These are phyloP conservation scores for Beauveria medogensis DNA, from an alignment of 2,329 filamentous ascomycete species.

Conservation along the genomic window DNA sequence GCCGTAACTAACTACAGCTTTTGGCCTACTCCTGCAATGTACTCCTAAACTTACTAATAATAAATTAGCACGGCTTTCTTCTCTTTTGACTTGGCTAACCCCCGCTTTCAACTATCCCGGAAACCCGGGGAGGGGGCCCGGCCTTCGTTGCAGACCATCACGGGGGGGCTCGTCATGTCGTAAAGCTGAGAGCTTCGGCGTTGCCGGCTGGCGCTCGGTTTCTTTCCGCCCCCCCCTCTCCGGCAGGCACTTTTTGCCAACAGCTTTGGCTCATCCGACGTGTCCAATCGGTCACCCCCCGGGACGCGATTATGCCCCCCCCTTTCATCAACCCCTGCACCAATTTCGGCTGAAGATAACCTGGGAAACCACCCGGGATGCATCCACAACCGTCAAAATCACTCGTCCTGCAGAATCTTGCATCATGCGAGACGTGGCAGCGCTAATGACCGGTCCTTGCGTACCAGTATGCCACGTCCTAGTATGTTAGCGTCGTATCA, in stretches of 20 bases:
- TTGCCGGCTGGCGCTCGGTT: not conserved
- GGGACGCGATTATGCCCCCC: not conserved
- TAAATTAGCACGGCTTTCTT: no score
- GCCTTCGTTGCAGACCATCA: not conserved
- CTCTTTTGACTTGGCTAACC: no score
- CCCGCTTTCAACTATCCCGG: no score
- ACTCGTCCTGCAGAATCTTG: not conserved
- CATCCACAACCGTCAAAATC: not conserved
- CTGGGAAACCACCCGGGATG: not conserved
- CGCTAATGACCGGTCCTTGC: not conserved
- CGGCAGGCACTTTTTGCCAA: not conserved
- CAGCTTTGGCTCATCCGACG: not conserved
- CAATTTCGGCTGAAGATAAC: conserved; percentile 5
- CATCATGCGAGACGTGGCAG: conserved; percentile 7
- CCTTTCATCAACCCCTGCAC: not conserved
- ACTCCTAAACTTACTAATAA: no score
- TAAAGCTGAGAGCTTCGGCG: not conserved
- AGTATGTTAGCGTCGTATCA: not conserved
- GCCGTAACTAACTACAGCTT: no score
- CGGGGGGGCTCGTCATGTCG: not conserved
- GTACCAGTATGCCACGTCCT: not conserved
- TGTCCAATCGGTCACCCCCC: no score
- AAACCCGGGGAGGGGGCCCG: not conserved
- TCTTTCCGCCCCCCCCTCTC: not conserved
- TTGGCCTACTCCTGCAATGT: no score